Conservation (phyloP, 1,139 yeast genomes). For the Scheffersomyces illinoinensis region DNA sequence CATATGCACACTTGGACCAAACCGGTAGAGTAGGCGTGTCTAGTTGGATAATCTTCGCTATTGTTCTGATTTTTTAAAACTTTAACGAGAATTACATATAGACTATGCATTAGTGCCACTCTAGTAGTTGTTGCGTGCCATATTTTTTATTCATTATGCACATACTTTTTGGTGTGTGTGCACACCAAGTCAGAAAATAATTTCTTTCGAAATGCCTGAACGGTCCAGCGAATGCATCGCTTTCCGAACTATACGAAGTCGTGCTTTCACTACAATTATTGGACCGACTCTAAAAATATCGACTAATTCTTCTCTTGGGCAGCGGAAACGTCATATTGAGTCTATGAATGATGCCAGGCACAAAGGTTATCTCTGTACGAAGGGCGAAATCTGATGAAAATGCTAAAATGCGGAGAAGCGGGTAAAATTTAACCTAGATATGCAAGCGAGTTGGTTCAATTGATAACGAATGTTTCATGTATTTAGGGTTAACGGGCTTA, state of each 20-base stretch:
- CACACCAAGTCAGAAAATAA: background rate
- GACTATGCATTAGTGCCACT: background rate
- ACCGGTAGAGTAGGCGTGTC: background rate
- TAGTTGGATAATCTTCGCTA: background rate
- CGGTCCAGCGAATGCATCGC: background rate
- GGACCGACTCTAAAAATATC: background rate
- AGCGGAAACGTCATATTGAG: background rate
- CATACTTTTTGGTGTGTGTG: background rate
- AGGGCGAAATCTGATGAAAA: background rate
- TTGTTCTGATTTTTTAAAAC: background rate
- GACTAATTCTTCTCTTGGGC: background rate
- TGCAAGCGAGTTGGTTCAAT: background rate
- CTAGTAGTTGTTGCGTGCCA: background rate
- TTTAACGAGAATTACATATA: background rate
- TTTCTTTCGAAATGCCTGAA: background rate
- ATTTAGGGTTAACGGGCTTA: background rate
- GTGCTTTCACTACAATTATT: background rate
- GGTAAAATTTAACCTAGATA: background rate
- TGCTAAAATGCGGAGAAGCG: background rate
- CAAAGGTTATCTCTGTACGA: background rate
- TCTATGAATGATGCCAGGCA: background rate
- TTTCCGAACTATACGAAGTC: background rate
- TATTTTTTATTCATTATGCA: background rate
- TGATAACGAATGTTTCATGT: background rate
- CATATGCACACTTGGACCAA: background rate